These are phyloP conservation scores for Suillus alpinus DNA, from an alignment of 768 basidiomycete genomes.

Conservation along the genomic window DNA sequence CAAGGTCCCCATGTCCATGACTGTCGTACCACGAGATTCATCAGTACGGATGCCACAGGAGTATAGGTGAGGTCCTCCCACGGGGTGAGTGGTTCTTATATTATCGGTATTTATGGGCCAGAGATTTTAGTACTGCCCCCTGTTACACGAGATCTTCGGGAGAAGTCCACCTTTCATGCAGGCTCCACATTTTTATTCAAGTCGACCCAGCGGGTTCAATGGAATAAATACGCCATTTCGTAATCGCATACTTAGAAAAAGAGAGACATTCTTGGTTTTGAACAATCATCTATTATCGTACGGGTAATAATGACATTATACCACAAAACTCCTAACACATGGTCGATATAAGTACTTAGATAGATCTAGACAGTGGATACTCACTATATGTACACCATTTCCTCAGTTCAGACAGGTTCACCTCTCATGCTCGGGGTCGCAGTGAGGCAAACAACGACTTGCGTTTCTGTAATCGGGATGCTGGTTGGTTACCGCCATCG, in stretches of 20 bases:
- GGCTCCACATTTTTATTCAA: not conserved
- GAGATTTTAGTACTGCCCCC: not conserved
- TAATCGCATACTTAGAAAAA: not conserved
- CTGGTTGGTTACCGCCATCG: not conserved
- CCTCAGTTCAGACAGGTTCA: not conserved
- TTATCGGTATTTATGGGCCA: not conserved
- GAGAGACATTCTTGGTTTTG: not conserved
- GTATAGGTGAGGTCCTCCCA: not conserved
- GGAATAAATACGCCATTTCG: not conserved
- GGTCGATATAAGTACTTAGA: not conserved
- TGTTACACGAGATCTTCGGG: not conserved
- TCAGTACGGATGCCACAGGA: not conserved
- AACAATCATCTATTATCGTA: not conserved
- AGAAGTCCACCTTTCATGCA: not conserved
- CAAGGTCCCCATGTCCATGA: too few relatives aligned
- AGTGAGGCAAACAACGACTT: slow-evolving; percentile 26
- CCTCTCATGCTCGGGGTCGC: slow-evolving; percentile 7
- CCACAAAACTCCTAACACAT: not conserved
- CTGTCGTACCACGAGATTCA: slow-evolving; percentile 5
- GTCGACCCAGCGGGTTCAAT: not conserved
- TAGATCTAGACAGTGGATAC: not conserved
- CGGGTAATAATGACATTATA: not conserved
- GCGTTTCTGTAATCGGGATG: slow-evolving; percentile 18
- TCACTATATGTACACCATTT: not conserved
- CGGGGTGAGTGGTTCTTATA: not conserved